Base-by-base conservation (phyloP, 805 yeast genomes). In the Starmerella geochares region DNA sequence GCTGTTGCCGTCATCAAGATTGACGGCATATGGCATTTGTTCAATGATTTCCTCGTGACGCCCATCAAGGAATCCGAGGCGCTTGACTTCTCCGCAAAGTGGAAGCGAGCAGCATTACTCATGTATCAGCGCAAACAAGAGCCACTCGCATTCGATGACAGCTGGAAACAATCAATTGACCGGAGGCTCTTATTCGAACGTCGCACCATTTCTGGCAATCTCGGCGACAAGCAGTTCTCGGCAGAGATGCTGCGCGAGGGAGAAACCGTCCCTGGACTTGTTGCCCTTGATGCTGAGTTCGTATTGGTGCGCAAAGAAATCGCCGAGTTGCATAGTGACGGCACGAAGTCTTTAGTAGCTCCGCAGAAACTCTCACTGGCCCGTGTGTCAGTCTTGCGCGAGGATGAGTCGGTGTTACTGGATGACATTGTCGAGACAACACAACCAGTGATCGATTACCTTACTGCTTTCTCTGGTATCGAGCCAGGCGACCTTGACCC, bases 241-340 rank as follows among this genome's bases (percentile, higher is more conserved):
- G 70, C 75, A 47, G 90, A 86, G 54, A 75, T 78, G 57, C 68
- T 83, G n/a, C 67, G 86, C 51, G 78, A 86, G 0, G 67, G 67
- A 0, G 72, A 74, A 42, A 88, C 83, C 58, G 84, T 86, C 0
- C 96, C 96, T 0, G 61, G 61, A 1, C 64, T 87, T 35, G 80
- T 90, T 17, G 98, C 97, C 0, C 82, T 92, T 50, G 99, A 92
- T 70, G 96, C 99, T 0, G 99, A 92, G 65, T 92, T 94, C 71
- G 97, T 92, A 2, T 76, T 80, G 27, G 64, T 88, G 28, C 77
- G 79, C 44, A 83, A 83, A 3, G 96, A 87, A 57, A 78, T 81
- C 54, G 75, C 78, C 39, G 96, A 88, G 60, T 76, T 90, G 43
- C 77, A 78, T 47, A 78, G 81, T 48, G 78, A 78, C 54, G 96